Base-by-base conservation (phyloP, 495 filamentous ascomycete genomes). In the Saxophila tyrrhenica region DNA sequence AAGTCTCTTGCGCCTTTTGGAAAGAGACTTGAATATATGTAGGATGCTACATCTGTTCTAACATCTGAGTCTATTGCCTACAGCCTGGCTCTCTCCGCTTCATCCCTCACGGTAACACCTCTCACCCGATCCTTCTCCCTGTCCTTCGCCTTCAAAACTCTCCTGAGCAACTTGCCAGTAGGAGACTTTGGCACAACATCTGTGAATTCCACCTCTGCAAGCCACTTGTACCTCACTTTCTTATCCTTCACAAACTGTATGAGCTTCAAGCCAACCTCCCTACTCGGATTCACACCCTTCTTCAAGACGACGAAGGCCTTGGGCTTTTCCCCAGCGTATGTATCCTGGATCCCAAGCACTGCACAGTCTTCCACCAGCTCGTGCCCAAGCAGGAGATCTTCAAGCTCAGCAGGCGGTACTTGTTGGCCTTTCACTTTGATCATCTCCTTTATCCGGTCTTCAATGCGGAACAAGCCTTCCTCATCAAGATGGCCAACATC, bases 181-280 rank as follows among this genome's bases (percentile, higher is more conserved):
- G 58, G 39, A 20, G 23, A 88, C 70, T 84, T 87, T 0, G 87
- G 87, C 57, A 92, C 81, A 0, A 67, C 71, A 29, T 85, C 78
- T 11, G 81, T 60, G 64, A 89, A 87, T 35, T 77, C 70, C 0
- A 91, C 81, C 7, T 86, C 86, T 2, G 82, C 83, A 19, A 86
- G 61, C 80, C 79, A 83, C 67, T 85, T 87, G 43, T 77, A 81
- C 48, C 89, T 73, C 64, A 78, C 73, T 69, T 92, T 92, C 64
- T 82, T 79, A 25, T 67, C 66, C 13, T 78, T 72, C 15, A 85
- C 76, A 50, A 80, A 79, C 24, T 70, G 69, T 52, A 79, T 71
- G 62, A 90, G 73, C 75, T 78, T 87, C 20, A 69, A 66, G 24
- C 73, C 73, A 25, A 89, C 77, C 13, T 85, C 77, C 25, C 78